Evolutionary conservation across 495 filamentous ascomycete species (phyloP), one percentile per base, ranked within the genome.

Genomic region (Pyrenula massariospora): DNA sequence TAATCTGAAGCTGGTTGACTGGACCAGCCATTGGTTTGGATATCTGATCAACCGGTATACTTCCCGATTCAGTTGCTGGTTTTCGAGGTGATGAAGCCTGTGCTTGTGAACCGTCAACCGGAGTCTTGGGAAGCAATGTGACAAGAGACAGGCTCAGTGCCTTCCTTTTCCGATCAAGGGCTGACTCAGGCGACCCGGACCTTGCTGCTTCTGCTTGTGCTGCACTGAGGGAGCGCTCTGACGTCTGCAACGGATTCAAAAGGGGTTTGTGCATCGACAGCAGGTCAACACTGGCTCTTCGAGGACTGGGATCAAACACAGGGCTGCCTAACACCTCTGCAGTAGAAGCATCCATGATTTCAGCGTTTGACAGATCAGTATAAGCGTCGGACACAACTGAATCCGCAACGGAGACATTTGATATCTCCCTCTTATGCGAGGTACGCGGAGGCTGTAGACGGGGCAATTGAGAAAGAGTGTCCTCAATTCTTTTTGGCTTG

Each of bases 361-460:
- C 65, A 19, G 65, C 59, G 25, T 64, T 66, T 23, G 65, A 66
- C 42, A 57, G 61, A 25, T 62, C 54, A 0, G 65, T 66, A n/a
- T 60, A 63, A 20, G 58, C 59, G 19, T 61, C 63, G 1, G 64
- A 66, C 12, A 53, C 59, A 23, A 54, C 31, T 2, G 60, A 66
- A 50, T 57, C 63, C 19, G 60, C 52, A 22, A n/a, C 24, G 12
- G 63, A 64, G 2, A 51, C 54, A 31, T 63, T 54, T 21, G 62
- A 61, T 21, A 59, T 19, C 2, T 56, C 54, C 23, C 59, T 61
- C 24, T 54, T 22, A n/a, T 57, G 21, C 19, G 48, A 54, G n/a
- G 51, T 24, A 25, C n/a, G 51, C 19, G 22, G 20, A 23, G 51
- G 23, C 48, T 50, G 25, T 52, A 48, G 22, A 24, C 25, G 54